A percentile compares a stretch with the other conserved stretches of the same genome.
phyloP scores from a whole-genome alignment of 2,329 filamentous ascomycete genomes.

The Botrytis porri region DNA sequence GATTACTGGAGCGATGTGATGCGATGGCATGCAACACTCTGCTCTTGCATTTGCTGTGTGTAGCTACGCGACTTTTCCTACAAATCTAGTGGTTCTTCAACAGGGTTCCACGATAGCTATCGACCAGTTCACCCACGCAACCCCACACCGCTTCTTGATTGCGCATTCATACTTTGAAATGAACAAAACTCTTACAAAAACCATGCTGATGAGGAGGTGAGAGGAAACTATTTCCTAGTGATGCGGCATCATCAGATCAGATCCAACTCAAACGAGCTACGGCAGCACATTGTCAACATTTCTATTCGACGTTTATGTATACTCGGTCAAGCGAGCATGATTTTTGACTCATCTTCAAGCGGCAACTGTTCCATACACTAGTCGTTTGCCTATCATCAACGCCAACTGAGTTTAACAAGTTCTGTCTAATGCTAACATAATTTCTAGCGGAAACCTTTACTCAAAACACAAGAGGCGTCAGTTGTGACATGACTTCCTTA shows the following conservation, averaged over 20 bases:
- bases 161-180: not conserved
- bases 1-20: not conserved
- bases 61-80: not conserved
- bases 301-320: not conserved
- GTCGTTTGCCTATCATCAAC: not conserved
- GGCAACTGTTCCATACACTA: not conserved
- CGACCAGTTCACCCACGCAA: not conserved
- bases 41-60: not conserved
- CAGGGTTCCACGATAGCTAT: not conserved
- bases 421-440: not conserved
- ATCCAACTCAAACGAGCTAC: not conserved
- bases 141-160: constrained; percentile 3
- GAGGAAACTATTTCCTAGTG: not conserved
- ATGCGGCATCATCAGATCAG: not conserved
- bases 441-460: not conserved
- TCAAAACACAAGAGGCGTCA: not conserved
- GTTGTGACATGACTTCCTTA: not conserved
- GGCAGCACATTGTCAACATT: not conserved
- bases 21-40: not conserved
- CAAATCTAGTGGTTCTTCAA: not conserved
- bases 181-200: not conserved
- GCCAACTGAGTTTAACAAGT: not conserved
- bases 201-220: not conserved
- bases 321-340: not conserved
- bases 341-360: not conserved